Percentiles rank a stretch among this genome's conserved stretches.
Evolutionary conservation across 1,284 basidiomycete genomes (phyloP).

Genomic region (Cutaneotrichosporon cyanovorans): DNA sequence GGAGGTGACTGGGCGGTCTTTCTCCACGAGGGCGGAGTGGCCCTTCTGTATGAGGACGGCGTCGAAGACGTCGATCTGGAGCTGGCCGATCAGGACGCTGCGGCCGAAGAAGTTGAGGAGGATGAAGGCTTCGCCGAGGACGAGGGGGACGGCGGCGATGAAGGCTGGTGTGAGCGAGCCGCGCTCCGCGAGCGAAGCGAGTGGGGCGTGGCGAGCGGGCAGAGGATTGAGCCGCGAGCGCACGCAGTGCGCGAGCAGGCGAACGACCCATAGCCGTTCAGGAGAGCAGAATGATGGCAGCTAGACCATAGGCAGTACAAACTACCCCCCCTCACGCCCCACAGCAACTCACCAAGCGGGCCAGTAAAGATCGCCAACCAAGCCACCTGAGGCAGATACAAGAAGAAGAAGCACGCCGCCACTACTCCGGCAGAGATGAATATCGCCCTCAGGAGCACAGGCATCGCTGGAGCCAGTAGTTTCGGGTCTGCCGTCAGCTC

Average conservation of each 20-base stretch:
- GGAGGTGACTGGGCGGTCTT: conserved; percentile 38
- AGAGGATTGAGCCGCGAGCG: no score
- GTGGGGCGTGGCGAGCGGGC: no score
- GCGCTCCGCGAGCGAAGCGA: no score
- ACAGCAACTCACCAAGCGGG: conserved; percentile 48
- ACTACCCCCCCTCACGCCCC: no score
- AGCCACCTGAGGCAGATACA: conserved; percentile 62
- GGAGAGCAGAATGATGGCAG: no score
- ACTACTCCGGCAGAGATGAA: conserved; percentile 46
- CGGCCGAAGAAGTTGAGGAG: conserved; percentile 50
- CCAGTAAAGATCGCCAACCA: conserved; percentile 59
- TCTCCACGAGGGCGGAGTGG: conserved; percentile 42
- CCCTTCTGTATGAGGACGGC: conserved; percentile 45
- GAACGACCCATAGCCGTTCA: no score
- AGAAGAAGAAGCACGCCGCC: conserved; percentile 54
- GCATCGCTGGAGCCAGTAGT: conserved; percentile 43
- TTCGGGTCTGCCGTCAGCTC: conserved; percentile 36
- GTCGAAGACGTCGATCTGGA: conserved; percentile 49
- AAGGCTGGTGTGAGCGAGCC: conserved; percentile 35
- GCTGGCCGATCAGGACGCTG: conserved; percentile 50
- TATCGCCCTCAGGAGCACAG: conserved; percentile 39
- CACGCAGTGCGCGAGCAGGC: no score
- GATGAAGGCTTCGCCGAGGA: conserved; percentile 47
- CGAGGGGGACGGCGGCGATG: conserved; percentile 46
- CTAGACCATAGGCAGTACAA: no score